A percentile compares a stretch with the other conserved stretches of the same genome.
Evolutionary conservation across 2,329 filamentous ascomycete genomes (phyloP).

Genomic region (Colletotrichum endophyticum): DNA sequence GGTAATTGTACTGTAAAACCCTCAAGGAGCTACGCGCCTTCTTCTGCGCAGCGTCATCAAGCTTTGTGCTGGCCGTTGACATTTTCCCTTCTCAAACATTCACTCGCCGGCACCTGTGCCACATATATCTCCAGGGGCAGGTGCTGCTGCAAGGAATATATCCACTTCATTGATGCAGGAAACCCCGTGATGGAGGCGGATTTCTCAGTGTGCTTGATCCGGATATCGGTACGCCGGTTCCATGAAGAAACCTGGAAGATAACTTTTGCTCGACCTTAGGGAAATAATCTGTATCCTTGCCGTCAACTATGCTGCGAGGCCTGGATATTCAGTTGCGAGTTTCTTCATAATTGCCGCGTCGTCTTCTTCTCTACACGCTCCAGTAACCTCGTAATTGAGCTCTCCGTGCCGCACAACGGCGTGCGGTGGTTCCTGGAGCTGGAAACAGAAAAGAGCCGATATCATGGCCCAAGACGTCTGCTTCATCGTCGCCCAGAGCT

Average conservation of each 20-base stretch:
- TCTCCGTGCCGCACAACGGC: neutral
- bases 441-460: neutral
- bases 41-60: neutral
- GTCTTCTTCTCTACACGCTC: neutral
- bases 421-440: neutral
- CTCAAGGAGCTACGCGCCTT: neutral
- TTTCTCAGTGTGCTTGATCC: neutral
- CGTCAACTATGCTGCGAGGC: neutral
- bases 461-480: neutral
- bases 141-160: neutral
- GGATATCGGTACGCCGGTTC: neutral
- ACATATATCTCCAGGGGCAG: neutral
- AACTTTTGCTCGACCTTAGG: neutral
- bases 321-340: neutral
- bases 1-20: neutral
- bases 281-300: neutral
- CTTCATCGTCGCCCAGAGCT: neutral
- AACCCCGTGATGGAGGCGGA: neutral
- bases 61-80: neutral
- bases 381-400: neutral
- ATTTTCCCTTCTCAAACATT: neutral
- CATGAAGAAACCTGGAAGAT: neutral
- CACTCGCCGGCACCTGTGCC: neutral
- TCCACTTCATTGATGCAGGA: neutral
- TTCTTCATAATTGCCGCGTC: neutral